These are phyloP conservation scores for Pseudozyma sp. DNA, from an alignment of 1,284 basidiomycete species.

Conservation along the genomic window DNA sequence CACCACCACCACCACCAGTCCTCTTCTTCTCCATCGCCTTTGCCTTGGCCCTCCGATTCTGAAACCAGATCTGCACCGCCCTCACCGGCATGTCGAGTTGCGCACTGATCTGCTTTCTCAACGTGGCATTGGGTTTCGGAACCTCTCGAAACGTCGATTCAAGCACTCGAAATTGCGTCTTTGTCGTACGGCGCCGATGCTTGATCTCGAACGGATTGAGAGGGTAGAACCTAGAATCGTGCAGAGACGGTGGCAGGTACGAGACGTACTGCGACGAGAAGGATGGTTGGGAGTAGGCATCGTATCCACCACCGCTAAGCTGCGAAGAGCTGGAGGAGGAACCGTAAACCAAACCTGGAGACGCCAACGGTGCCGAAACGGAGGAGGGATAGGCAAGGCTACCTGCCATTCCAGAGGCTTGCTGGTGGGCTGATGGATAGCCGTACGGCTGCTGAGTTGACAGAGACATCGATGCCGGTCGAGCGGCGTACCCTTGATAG, in stretches of 20 bases:
- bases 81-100: conserved; percentile 61
- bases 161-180: conserved; percentile 59
- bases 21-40: conserved; percentile 54
- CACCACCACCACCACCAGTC: neutral
- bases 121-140: conserved; percentile 57
- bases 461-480: conserved; percentile 16
- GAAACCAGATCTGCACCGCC: conserved; percentile 62
- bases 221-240: conserved; percentile 40
- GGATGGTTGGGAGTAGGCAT: neutral
- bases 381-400: conserved; percentile 3
- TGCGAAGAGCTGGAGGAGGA: conserved; percentile 14
- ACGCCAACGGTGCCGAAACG: conserved; percentile 2
- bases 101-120: conserved; percentile 50
- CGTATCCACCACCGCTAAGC: conserved; percentile 9
- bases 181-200: conserved; percentile 60
- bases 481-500: conserved; percentile 15
- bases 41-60: conserved; percentile 61
- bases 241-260: conserved; percentile 23
- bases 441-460: conserved; percentile 1
- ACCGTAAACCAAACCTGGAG: conserved; percentile 23
- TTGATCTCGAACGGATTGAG: conserved; percentile 64
- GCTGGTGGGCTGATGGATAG: conserved; percentile 2
- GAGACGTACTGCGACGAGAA: conserved; percentile 26
- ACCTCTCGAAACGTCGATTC: conserved; percentile 59
- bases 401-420: neutral